A percentile compares a stretch with the other conserved stretches of the same genome.
Conservation (phyloP, 805 yeast genomes). For the Saturnispora gosingensis region DNA sequence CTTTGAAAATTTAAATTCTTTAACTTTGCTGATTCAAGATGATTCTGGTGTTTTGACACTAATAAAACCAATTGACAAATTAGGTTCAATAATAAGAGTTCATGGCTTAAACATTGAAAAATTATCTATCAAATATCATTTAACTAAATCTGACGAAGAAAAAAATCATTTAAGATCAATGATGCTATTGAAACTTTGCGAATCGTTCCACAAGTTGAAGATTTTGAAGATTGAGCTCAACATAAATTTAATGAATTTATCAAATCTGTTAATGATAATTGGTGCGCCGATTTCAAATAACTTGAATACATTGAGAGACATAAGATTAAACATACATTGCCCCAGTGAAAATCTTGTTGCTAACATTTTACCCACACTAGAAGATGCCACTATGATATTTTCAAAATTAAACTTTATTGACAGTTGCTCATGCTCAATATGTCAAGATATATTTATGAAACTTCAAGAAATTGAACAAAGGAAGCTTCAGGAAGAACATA, state of each 20-base stretch:
- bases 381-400: slow-evolving; percentile 23
- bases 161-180: slow-evolving; percentile 27
- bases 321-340: slow-evolving; percentile 19
- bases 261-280: slow-evolving; percentile 26
- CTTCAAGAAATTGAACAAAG: not conserved
- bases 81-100: slow-evolving; percentile 18
- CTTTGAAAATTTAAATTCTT: slow-evolving; percentile 22
- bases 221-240: slow-evolving; percentile 19
- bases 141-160: slow-evolving; percentile 20
- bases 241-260: slow-evolving; percentile 23
- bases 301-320: slow-evolving; percentile 17
- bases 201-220: slow-evolving; percentile 18
- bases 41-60: slow-evolving; percentile 23
- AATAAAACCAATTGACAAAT: slow-evolving; percentile 22
- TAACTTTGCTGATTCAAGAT: slow-evolving; percentile 25
- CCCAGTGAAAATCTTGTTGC: slow-evolving; percentile 27
- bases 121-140: slow-evolving; percentile 20
- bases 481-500: not conserved
- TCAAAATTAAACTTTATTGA: slow-evolving; percentile 23
- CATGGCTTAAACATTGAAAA: slow-evolving; percentile 20
- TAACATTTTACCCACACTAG: slow-evolving; percentile 21
- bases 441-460: slow-evolving; percentile 13
- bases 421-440: slow-evolving; percentile 20
- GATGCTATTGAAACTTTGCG: slow-evolving; percentile 24
- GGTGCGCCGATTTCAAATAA: slow-evolving; percentile 26